Evolutionary conservation across 257 asterid species (phyloP).

Genomic region (Ballota nigra): DNA sequence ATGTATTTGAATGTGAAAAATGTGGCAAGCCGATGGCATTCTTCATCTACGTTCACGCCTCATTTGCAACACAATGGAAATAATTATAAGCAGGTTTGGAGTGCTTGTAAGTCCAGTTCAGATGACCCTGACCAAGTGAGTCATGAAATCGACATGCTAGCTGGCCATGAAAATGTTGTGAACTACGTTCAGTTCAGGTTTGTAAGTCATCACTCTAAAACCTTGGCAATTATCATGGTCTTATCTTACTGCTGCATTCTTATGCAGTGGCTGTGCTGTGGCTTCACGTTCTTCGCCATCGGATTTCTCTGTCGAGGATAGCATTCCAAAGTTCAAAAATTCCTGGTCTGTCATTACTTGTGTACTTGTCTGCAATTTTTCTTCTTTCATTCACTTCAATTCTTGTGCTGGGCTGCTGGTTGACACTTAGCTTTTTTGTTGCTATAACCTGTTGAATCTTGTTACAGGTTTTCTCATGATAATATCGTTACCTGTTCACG

Average conservation of each 20-base stretch:
- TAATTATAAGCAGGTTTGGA: constrained; percentile 72
- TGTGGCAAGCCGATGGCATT: background rate
- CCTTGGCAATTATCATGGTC: constrained; percentile 25
- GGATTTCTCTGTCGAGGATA: constrained; percentile 65
- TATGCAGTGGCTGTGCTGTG: constrained; percentile 92
- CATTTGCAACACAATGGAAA: constrained; percentile 4
- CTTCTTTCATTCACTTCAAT: constrained; percentile 5
- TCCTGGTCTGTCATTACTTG: constrained; percentile 60
- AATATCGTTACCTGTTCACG: constrained; percentile 96
- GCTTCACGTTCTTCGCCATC: constrained; percentile 65
- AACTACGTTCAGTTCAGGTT: constrained; percentile 96
- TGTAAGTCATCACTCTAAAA: constrained; percentile 29
- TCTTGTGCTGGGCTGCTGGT: constrained; percentile 21
- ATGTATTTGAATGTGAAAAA: background rate
- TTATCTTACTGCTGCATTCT: constrained; percentile 40
- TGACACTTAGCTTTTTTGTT: constrained; percentile 16
- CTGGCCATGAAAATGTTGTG: constrained; percentile 97
- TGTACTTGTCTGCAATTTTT: constrained; percentile 3
- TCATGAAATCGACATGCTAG: constrained; percentile 84
- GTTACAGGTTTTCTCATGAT: constrained; percentile 76
- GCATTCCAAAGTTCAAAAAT: constrained; percentile 72
- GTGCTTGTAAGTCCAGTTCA: constrained; percentile 63
- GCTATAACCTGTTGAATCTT: constrained; percentile 16
- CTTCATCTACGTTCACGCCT: constrained; percentile 1
- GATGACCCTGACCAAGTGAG: constrained; percentile 73